Conservation (phyloP, 768 basidiomycete genomes). For the Mrakia hoshinonis region DNA sequence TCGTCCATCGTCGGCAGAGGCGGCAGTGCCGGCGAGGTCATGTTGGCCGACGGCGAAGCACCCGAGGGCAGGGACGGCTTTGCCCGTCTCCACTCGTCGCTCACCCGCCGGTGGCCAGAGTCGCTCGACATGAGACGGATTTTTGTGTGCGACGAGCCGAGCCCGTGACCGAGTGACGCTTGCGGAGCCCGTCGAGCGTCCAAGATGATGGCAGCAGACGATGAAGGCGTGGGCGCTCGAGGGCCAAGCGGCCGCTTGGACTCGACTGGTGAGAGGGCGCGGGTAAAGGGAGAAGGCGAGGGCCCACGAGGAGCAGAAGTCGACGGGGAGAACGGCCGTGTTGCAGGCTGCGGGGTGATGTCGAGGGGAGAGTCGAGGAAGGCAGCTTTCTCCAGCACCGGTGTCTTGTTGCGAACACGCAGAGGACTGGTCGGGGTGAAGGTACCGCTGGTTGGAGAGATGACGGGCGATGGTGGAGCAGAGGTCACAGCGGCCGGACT, state of each 20-base stretch:
- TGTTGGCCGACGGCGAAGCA: background rate
- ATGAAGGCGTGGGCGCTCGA: constrained; percentile 13
- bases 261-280: constrained; percentile 2
- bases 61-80: background rate
- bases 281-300: background rate
- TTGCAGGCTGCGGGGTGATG: background rate
- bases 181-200: background rate
- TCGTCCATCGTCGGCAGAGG: constrained; percentile 2
- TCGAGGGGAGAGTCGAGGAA: background rate
- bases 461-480: background rate
- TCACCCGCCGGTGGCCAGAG: constrained; percentile 9
- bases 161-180: constrained; percentile 5
- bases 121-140: constrained; percentile 15
- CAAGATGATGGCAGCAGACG: background rate
- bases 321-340: background rate
- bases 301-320: background rate
- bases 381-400: background rate
- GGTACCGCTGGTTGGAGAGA: background rate
- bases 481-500: no score
- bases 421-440: constrained; percentile 7
- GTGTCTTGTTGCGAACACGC: constrained; percentile 22
- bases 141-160: constrained; percentile 16
- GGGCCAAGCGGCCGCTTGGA: constrained; percentile 20
- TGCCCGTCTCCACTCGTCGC: constrained; percentile 20
- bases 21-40: constrained; percentile 18